These are phyloP conservation scores for Blastosporella zonata DNA, from an alignment of 1,284 basidiomycete genomes.

Conservation along the genomic window DNA sequence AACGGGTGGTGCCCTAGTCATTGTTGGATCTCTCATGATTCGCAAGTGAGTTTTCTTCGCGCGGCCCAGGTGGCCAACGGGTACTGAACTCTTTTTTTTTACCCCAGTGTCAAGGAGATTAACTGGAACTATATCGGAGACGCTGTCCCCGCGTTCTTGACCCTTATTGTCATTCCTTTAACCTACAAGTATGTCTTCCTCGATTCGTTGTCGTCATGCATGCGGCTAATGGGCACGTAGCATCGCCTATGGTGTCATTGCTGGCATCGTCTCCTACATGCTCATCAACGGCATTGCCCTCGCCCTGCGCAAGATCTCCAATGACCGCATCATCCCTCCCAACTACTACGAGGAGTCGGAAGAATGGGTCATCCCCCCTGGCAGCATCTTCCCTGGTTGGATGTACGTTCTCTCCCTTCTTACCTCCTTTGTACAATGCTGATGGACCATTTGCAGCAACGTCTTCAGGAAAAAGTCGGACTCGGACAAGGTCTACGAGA, in stretches of 20 bases:
- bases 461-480: background rate
- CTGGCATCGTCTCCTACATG: constrained; percentile 71
- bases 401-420: constrained; percentile 38
- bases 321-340: constrained; percentile 67
- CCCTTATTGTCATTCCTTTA: constrained; percentile 73
- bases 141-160: constrained; percentile 81
- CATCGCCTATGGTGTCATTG: constrained; percentile 89
- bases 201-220: background rate
- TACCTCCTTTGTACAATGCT: background rate
- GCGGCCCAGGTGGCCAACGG: background rate
- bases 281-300: constrained; percentile 73
- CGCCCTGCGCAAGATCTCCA: constrained; percentile 50
- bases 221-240: constrained; percentile 33
- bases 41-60: constrained; percentile 61
- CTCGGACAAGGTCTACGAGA: background rate
- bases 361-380: constrained; percentile 66
- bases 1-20: constrained; percentile 83
- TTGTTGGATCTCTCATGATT: constrained; percentile 90
- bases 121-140: constrained; percentile 91
- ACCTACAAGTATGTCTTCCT: constrained; percentile 64
- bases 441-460: background rate
- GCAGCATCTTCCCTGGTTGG: constrained; percentile 70
- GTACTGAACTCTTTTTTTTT: background rate
- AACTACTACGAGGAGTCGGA: constrained; percentile 63
- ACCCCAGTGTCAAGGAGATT: constrained; percentile 68